Base-by-base conservation (phyloP, 2,329 filamentous ascomycete species). In the Knoxdaviesia proteae region DNA sequence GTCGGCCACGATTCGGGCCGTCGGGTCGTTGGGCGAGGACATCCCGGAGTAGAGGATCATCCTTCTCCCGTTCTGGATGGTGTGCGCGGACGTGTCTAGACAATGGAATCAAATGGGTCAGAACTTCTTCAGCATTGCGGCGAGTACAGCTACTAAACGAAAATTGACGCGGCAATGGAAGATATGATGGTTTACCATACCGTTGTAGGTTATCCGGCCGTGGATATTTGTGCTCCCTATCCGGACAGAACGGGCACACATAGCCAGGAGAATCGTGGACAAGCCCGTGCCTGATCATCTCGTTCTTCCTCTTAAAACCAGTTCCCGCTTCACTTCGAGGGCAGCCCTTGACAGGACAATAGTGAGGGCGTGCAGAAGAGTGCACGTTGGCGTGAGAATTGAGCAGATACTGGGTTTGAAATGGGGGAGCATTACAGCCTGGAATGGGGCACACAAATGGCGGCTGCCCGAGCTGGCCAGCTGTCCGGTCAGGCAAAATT, bases 231-330 rank as follows among this genome's bases (percentile, higher is more conserved):
- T 94, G 88, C 56, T 94, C 86, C 49, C 86, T 71, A 53, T 94
- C 86, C 1, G 84, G 82, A 57, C 90, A 98, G 55, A 94, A 96
- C 0, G 90, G 90, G 57, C 90, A 98, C 32, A 94, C 77, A 53
- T 96, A 98, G 46, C 88, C 88, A 1, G 90, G 90, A 6, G 84
- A 93, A 49, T 86, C 80, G 54, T 98, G 90, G 4, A 96, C 90
- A 3, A 96, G 69, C 1, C 88, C 87, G 53, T 80, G 76, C 32
- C 76, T 61, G 39, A 80, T 80, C 76, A 80, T 79, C 54, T 80
- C 77, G 49, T 80, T 80, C 55, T 80, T 80, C 45, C 77, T 65
- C 56, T 80, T 80, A 56, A 81, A 81, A 0, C 77, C 77, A 49
- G 74, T 77, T 4, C 76, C 76, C 2, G 70, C 68, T 53, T 76